phyloP scores from a whole-genome alignment of 352 stramenopile genomes.

The Globisporangium alternatum region DNA sequence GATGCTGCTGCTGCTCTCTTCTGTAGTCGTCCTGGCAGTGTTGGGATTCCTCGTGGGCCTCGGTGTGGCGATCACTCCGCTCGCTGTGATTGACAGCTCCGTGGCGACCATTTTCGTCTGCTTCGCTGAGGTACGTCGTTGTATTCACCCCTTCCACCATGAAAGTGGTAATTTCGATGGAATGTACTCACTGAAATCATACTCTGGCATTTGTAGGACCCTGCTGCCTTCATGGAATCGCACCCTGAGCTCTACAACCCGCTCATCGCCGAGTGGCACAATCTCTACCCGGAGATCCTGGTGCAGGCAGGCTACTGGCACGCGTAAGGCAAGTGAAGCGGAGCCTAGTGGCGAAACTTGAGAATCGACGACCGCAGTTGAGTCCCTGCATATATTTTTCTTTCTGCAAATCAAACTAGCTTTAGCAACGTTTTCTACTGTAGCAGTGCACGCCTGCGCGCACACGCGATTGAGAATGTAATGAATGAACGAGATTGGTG shows the following conservation, averaged over 20 bases:
- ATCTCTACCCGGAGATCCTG: conserved; percentile 87
- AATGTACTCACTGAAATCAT: background rate
- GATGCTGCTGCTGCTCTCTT: background rate
- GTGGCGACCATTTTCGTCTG: conserved; percentile 97
- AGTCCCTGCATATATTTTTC: conserved; percentile 3
- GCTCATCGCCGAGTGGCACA: conserved; percentile 86
- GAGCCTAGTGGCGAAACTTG: background rate
- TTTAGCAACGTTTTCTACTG: too few species aligned
- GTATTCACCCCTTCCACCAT: background rate
- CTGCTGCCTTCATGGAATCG: conserved; percentile 69
- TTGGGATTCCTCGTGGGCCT: conserved; percentile 89
- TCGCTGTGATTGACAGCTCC: conserved; percentile 92
- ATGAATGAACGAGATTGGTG: too few species aligned
- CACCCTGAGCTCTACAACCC: conserved; percentile 82
- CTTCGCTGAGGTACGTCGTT: conserved; percentile 84
- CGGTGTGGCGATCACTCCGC: conserved; percentile 85
- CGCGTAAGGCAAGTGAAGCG: conserved; percentile 22
- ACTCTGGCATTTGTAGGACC: conserved; percentile 37
- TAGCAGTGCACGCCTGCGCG: too few species aligned
- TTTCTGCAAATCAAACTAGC: background rate
- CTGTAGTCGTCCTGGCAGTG: conserved; percentile 57
- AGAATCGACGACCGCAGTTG: conserved; percentile 3
- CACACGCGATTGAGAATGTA: too few species aligned
- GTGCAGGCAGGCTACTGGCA: conserved; percentile 85
- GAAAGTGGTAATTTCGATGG: background rate